Evolutionary conservation across 768 basidiomycete species (phyloP), one percentile per base, ranked within the genome.

Genomic region (Auriculariales sp.): DNA sequence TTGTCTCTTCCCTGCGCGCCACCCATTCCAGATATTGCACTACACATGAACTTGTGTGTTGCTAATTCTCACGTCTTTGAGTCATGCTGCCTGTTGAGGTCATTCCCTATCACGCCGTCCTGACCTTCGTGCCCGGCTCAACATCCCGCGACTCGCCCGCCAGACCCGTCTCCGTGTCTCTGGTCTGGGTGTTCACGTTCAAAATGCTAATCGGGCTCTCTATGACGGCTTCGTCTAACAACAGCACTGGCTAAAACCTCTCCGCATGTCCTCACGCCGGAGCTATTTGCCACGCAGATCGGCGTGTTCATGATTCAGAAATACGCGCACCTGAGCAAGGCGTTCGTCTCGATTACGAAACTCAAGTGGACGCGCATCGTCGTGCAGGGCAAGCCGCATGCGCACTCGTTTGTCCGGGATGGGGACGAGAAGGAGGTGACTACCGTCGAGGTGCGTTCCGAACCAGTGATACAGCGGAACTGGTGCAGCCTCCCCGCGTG

Each of bases 221-320:
- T 17, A 3, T 12, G 27, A 3, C 19, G 1, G 10, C 28, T 44
- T 10, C 19, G 3, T 19, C 17, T 22, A 28, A 27, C 17, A 22
- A 42, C 15, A 66, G 65, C 67, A 46, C 66, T 93, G 17, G 89
- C 93, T 25, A 98, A 97, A 65, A 74, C 78, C 11, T 94, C 92
- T 0, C 89, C 91, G 3, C 74, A 95, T 58, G 75, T 95, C 51
- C 77, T 95, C 42, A 70, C 72, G 35, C 81, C 91, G 0, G 88
- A 92, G 58, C 72, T 76, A 46, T 97, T 97, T 58, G 93, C 85
- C 0, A 69, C 94, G 7, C 89, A 98, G 57, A 70, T 98, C 9
- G 92, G 77, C 1, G 77, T 82, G 0, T 83, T 91, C 66, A 69
- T 95, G 34, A 79, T 92, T 24, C 77, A 77, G 17, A 84, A 79